phyloP scores from a whole-genome alignment of 306 rosid genomes.

The Casuarina glauca region DNA sequence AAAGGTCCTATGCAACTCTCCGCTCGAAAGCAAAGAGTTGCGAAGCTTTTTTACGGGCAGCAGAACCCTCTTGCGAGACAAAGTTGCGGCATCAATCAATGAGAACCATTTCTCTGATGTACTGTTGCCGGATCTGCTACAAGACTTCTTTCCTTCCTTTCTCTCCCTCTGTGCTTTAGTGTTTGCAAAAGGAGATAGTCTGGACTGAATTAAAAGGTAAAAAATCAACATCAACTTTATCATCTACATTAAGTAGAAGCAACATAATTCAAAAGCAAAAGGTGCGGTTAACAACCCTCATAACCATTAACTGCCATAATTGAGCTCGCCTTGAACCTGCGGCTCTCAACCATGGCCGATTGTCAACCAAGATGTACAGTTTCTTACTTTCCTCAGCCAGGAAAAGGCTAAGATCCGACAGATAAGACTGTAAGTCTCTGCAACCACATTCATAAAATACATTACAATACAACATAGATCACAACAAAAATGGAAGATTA shows the following conservation, averaged over 20 bases:
- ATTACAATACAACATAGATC: slow-evolving; percentile 18
- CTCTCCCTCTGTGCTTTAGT: slow-evolving; percentile 57
- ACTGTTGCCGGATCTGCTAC: slow-evolving; percentile 37
- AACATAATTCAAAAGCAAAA: slow-evolving; percentile 20
- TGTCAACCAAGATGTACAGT: slow-evolving; percentile 85
- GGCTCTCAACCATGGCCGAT: slow-evolving; percentile 90
- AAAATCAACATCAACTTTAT: slow-evolving; percentile 8
- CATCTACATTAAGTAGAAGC: slow-evolving; percentile 5
- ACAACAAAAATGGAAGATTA: not conserved
- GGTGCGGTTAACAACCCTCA: slow-evolving; percentile 58
- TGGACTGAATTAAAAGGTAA: slow-evolving; percentile 58
- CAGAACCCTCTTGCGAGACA: slow-evolving; percentile 68
- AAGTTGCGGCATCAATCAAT: slow-evolving; percentile 55
- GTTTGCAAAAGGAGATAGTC: slow-evolving; percentile 92
- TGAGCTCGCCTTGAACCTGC: slow-evolving; percentile 70
- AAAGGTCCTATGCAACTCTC: slow-evolving; percentile 77
- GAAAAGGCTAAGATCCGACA: slow-evolving; percentile 83
- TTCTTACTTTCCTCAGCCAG: slow-evolving; percentile 71
- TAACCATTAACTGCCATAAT: slow-evolving; percentile 96
- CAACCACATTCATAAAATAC: slow-evolving; percentile 28
- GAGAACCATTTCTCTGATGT: slow-evolving; percentile 66
- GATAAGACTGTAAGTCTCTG: slow-evolving; percentile 97
- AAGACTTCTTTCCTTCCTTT: slow-evolving; percentile 48
- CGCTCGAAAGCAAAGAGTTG: slow-evolving; percentile 60
- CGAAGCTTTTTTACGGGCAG: slow-evolving; percentile 77